phyloP scores from a whole-genome alignment of 139 green algal genomes.

The Chlorella sp. region DNA sequence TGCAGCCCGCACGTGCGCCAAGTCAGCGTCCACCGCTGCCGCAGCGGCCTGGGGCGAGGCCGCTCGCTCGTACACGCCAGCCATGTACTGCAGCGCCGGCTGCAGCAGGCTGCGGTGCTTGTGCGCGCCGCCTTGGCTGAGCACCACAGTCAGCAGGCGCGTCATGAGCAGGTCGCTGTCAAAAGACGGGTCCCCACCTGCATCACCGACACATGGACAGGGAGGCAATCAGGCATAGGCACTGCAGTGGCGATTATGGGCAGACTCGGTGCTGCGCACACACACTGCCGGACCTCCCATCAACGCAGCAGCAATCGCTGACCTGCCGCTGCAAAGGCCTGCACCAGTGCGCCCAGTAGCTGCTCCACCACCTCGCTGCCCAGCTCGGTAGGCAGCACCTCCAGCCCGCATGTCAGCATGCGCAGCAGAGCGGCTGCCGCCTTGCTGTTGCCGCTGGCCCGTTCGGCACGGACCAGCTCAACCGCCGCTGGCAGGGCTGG shows the following conservation, averaged over 20 bases:
- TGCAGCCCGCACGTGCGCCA: conserved; percentile 13
- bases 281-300: no score
- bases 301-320: not conserved
- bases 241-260: no score
- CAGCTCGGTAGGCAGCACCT: conserved; percentile 36
- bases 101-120: conserved; percentile 29
- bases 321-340: not conserved
- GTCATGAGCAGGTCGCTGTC: conserved; percentile 21
- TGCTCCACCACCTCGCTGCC: conserved; percentile 7
- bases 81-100: conserved; percentile 7
- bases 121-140: conserved; percentile 9
- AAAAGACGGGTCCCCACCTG: conserved; percentile 27
- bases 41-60: not conserved
- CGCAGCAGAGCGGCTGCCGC: conserved; percentile 24
- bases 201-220: not conserved
- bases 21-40: conserved; percentile 1
- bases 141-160: not conserved
- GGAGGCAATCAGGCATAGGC: no score
- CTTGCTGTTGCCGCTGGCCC: not conserved
- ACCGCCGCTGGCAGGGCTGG: conserved; percentile 6
- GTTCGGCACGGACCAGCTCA: not conserved
- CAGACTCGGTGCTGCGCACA: no score
- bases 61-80: not conserved
- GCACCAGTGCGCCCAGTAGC: conserved; percentile 33
- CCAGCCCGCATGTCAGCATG: conserved; percentile 12